phyloP scores from a whole-genome alignment of 2,329 filamentous ascomycete genomes.

The Graphium sp. region DNA sequence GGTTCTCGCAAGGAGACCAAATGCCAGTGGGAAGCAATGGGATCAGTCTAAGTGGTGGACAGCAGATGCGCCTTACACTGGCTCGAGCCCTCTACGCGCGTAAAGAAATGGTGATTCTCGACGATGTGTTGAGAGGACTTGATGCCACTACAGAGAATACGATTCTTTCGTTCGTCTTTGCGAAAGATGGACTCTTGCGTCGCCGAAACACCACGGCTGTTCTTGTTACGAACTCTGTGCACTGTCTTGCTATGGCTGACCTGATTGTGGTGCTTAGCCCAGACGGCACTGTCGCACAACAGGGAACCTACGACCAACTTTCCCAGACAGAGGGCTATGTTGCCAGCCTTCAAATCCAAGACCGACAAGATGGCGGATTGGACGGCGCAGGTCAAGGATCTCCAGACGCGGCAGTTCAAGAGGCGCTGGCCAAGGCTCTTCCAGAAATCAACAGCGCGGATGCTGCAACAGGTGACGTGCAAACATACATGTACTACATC shows the following conservation, averaged over 20 bases:
- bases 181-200: constrained; percentile 19
- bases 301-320: constrained; percentile 14
- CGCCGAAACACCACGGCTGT: constrained; percentile 18
- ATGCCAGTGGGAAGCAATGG: constrained; percentile 22
- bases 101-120: constrained; percentile 20
- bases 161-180: constrained; percentile 24
- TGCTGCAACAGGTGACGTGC: too few relatives aligned
- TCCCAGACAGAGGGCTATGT: constrained; percentile 18
- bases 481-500: too few relatives aligned
- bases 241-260: constrained; percentile 18
- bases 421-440: too few relatives aligned
- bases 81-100: constrained; percentile 26
- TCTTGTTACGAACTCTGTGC: constrained; percentile 18
- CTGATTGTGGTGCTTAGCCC: constrained; percentile 26
- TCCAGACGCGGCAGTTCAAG: too few relatives aligned
- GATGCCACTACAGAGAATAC: constrained; percentile 24
- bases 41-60: constrained; percentile 23
- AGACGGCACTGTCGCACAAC: constrained; percentile 23
- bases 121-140: constrained; percentile 25
- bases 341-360: constrained; percentile 16
- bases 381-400: too few relatives aligned
- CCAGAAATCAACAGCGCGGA: too few relatives aligned
- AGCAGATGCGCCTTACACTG: constrained; percentile 18
- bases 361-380: too few relatives aligned
- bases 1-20: constrained; percentile 16